Percentiles rank a stretch among this genome's conserved stretches.
These are phyloP conservation scores for Desmodesmus armatus DNA, from an alignment of 139 green algal genomes.

Conservation along the genomic window DNA sequence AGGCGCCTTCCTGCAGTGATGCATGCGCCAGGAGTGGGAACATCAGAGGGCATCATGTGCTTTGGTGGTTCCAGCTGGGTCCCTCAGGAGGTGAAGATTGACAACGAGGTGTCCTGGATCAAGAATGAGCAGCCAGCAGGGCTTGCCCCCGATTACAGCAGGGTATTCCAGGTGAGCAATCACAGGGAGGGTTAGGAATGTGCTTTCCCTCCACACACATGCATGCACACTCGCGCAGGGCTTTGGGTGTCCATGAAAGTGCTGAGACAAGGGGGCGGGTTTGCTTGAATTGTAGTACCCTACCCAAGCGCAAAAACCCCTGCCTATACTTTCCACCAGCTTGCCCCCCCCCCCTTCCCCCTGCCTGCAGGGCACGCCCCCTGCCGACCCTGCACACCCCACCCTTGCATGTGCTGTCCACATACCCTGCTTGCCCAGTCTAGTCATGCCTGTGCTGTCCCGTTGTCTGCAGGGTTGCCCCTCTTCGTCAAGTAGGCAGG, in stretches of 20 bases:
- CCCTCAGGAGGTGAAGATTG: conserved; percentile 13
- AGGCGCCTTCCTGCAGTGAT: too few species aligned
- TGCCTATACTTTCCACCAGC: background rate
- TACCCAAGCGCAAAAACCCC: background rate
- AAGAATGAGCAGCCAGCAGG: background rate
- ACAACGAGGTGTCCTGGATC: conserved; percentile 38
- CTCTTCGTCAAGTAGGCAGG: conserved; percentile 17
- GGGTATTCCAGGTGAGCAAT: conserved; percentile 16
- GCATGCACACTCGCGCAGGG: too few species aligned
- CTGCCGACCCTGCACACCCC: background rate
- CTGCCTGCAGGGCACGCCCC: background rate
- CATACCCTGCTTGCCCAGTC: background rate
- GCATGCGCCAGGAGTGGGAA: conserved; percentile 14
- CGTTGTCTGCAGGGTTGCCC: background rate
- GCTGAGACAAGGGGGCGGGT: background rate
- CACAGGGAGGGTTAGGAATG: background rate
- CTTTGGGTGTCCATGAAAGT: background rate
- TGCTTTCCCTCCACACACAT: background rate
- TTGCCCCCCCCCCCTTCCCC: too few species aligned
- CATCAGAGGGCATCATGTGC: conserved; percentile 10
- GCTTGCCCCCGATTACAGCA: conserved; percentile 27
- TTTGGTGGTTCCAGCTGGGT: conserved; percentile 16
- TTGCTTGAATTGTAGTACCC: too few species aligned
- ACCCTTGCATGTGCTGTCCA: background rate
- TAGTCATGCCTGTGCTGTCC: background rate